Evolutionary conservation across 2,329 filamentous ascomycete genomes (phyloP).

Genomic region (Dothistroma pini): DNA sequence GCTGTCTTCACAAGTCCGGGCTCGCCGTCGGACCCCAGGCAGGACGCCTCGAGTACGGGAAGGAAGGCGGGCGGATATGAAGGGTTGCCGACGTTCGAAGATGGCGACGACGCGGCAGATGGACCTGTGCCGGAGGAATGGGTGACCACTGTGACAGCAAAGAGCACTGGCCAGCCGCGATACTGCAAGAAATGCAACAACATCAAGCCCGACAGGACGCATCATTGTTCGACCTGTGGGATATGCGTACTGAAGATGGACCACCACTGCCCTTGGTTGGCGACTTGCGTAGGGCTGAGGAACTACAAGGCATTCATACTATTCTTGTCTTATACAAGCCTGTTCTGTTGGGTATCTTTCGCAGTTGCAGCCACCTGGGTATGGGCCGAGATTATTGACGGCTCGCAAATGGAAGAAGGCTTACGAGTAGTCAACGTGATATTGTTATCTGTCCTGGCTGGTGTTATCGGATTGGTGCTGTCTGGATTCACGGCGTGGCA

Average conservation of each 20-base stretch:
- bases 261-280: conserved; percentile 97
- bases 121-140: conserved; percentile 18
- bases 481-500: conserved; percentile 91
- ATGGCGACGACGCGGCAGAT: conserved; percentile 38
- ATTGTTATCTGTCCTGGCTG: conserved; percentile 77
- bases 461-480: conserved; percentile 87
- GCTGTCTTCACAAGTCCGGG: conserved; percentile 93
- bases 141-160: conserved; percentile 78
- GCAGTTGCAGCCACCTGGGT: conserved; percentile 76
- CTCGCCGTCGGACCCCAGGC: conserved; percentile 49
- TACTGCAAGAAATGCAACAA: conserved; percentile 98
- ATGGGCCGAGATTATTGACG: conserved; percentile 73
- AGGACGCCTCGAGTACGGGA: conserved; percentile 19
- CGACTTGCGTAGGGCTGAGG: conserved; percentile 85
- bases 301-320: conserved; percentile 97
- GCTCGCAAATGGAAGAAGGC: conserved; percentile 65
- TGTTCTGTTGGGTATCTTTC: conserved; percentile 83
- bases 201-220: conserved; percentile 89
- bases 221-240: conserved; percentile 94
- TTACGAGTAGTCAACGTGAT: conserved; percentile 83
- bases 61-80: conserved; percentile 59
- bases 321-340: conserved; percentile 81
- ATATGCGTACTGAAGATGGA: conserved; percentile 99
- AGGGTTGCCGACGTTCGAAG: conserved; percentile 70
- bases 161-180: conserved; percentile 72